Evolutionary conservation across 2,329 filamentous ascomycete genomes (phyloP).

Genomic region (Cercospora zeae-maydis): DNA sequence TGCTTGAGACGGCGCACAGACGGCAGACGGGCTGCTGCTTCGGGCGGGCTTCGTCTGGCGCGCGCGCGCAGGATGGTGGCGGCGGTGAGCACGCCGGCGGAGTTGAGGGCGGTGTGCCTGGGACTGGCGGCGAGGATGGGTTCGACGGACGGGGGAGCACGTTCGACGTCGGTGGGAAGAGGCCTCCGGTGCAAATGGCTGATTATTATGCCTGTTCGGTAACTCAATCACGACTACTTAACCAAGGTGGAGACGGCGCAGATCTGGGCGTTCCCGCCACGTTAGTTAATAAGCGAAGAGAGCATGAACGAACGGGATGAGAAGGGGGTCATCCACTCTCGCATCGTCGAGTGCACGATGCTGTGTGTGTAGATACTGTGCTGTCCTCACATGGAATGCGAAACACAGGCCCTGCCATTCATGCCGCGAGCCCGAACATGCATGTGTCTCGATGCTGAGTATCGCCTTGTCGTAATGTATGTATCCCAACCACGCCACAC

Average conservation of each 20-base stretch:
- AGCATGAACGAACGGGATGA: not conserved
- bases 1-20: not conserved
- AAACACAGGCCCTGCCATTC: not conserved
- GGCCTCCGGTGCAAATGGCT: not conserved
- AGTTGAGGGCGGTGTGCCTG: not conserved
- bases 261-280: not conserved
- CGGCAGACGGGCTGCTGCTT: not conserved
- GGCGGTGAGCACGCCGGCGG: not conserved
- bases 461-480: conserved; percentile 5
- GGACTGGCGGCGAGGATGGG: not conserved
- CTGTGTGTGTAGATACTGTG: too few species aligned
- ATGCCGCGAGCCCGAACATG: not conserved
- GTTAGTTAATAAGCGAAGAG: not conserved
- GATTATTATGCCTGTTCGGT: not conserved
- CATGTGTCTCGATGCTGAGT: not conserved
- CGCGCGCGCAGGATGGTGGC: not conserved
- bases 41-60: not conserved
- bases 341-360: not conserved
- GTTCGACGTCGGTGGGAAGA: not conserved
- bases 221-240: not conserved
- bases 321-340: not conserved
- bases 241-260: not conserved
- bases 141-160: not conserved
- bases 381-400: not conserved
- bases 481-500: conserved; percentile 4